These are phyloP conservation scores for Ottelia alismoides DNA, from an alignment of 106 monocot genomes.

Conservation along the genomic window DNA sequence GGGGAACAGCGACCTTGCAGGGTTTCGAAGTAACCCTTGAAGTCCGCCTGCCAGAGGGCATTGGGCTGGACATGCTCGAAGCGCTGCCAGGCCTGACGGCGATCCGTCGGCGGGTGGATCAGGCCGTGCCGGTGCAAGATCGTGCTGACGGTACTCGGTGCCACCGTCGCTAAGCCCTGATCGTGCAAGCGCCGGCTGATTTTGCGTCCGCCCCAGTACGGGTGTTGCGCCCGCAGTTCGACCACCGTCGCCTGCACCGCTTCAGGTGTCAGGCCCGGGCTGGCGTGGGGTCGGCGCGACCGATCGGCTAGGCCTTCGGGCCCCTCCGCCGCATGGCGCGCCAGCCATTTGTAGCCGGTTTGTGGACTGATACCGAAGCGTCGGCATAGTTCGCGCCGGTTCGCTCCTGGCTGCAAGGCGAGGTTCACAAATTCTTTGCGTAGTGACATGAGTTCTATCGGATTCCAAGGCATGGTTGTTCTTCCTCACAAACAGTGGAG, in stretches of 20 bases:
- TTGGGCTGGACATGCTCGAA: not conserved
- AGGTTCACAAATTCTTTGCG: no score
- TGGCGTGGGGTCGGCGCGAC: not conserved
- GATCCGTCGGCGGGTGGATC: not conserved
- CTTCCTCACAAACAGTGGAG: no score
- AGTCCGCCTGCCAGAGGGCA: not conserved
- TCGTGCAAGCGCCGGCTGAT: not conserved
- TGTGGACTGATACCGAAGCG: no score
- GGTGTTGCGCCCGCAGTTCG: not conserved
- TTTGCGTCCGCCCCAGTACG: not conserved
- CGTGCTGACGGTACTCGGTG: not conserved
- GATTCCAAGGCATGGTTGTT: no score
- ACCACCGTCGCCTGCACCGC: not conserved
- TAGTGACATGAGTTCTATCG: no score
- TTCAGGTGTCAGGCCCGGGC: not conserved
- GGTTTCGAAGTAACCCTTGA: not conserved
- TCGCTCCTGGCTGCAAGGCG: no score
- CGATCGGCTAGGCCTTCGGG: not conserved
- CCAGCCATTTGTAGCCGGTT: no score
- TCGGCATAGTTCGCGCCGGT: no score
- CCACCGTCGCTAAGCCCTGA: not conserved
- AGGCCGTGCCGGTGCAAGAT: not conserved
- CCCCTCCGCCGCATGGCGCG: no score
- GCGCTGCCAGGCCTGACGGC: not conserved
- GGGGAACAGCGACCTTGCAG: not conserved